phyloP scores from a whole-genome alignment of 148 eudicot species.

The Vaccinium macrocarpon region DNA sequence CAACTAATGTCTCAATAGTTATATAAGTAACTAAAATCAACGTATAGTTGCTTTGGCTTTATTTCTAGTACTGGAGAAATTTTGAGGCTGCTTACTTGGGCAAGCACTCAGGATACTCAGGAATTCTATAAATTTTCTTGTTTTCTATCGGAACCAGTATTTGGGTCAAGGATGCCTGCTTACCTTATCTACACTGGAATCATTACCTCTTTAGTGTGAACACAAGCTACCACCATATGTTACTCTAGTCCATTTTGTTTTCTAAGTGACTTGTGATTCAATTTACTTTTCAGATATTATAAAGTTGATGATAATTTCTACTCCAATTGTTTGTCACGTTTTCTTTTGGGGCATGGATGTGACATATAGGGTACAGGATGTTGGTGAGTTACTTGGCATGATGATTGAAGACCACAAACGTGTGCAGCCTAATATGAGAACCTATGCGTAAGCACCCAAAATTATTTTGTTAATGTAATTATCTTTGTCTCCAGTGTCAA shows the following conservation, averaged over 20 bases:
- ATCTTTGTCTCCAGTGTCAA: neutral
- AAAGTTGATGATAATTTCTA: neutral
- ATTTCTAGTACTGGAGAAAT: neutral
- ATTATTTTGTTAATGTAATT: neutral
- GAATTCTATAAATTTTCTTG: neutral
- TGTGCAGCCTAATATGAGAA: conserved; percentile 83
- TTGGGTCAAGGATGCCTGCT: conserved; percentile 10
- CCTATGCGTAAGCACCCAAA: conserved; percentile 74
- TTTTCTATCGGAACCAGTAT: neutral
- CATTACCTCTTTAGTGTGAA: neutral
- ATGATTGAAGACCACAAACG: conserved; percentile 92
- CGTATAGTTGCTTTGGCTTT: neutral
- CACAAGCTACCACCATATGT: neutral
- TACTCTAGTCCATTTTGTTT: neutral
- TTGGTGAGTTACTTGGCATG: conserved; percentile 96
- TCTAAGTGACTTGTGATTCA: neutral
- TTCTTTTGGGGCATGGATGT: conserved; percentile 13
- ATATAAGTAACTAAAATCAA: neutral
- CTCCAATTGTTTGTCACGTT: neutral
- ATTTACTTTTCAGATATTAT: neutral
- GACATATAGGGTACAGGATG: conserved; percentile 83
- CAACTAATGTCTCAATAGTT: neutral
- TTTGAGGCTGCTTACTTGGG: neutral
- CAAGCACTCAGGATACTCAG: neutral
- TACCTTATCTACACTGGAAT: neutral